Percentiles rank a stretch among this genome's conserved stretches.
These are phyloP conservation scores for Senecio squalidus DNA, from an alignment of 140 eudicot species.

Conservation along the genomic window DNA sequence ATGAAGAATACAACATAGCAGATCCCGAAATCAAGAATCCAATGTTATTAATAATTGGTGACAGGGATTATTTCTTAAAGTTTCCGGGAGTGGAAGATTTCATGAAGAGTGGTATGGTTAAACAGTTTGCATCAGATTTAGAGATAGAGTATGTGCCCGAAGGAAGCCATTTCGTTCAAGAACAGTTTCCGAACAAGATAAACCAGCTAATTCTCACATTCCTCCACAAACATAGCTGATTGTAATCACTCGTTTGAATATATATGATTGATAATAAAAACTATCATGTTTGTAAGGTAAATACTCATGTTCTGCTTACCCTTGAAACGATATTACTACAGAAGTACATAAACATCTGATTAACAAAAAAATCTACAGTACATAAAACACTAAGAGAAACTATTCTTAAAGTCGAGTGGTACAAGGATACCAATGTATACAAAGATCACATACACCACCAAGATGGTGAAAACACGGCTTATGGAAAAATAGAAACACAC, in stretches of 20 bases:
- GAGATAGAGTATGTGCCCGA: conserved; percentile 47
- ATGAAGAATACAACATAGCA: conserved; percentile 17
- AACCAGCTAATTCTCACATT: too few species aligned
- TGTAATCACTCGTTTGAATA: too few species aligned
- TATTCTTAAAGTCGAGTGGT: conserved; percentile 8
- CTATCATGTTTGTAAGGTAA: too few species aligned
- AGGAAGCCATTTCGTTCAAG: conserved; percentile 69
- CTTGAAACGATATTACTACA: not conserved
- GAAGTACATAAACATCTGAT: not conserved
- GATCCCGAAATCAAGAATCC: conserved; percentile 52
- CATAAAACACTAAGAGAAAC: not conserved
- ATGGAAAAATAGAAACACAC: conserved; percentile 6
- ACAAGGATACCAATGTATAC: conserved; percentile 28
- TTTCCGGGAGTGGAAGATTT: conserved; percentile 62
- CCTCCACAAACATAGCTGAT: too few species aligned
- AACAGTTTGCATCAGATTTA: conserved; percentile 39
- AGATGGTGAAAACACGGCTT: conserved; percentile 30
- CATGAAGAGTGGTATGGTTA: conserved; percentile 39
- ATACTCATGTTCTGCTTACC: too few species aligned
- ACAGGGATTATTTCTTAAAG: conserved; percentile 47
- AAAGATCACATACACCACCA: conserved; percentile 33
- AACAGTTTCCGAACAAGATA: too few species aligned
- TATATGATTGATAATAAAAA: too few species aligned
- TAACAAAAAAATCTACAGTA: conserved; percentile 17
- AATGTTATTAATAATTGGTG: conserved; percentile 43